A percentile compares a stretch with the other conserved stretches of the same genome.
Evolutionary conservation across 2,329 filamentous ascomycete species (phyloP).

Genomic region (Diplodia scrobiculata): DNA sequence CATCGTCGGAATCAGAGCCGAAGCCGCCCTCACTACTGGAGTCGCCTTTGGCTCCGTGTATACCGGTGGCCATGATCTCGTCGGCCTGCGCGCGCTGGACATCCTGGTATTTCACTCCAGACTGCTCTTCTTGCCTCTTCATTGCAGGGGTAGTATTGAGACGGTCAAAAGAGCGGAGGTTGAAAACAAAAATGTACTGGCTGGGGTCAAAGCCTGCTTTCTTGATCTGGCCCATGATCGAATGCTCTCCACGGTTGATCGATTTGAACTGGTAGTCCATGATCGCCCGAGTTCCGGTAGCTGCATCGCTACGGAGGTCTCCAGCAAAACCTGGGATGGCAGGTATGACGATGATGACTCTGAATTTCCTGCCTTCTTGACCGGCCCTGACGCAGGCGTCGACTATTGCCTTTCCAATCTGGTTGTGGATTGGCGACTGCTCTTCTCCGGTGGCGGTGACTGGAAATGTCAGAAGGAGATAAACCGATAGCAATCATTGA

Average conservation of each 20-base stretch:
- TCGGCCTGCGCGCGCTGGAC: constrained; percentile 86
- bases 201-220: constrained; percentile 72
- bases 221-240: constrained; percentile 78
- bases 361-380: constrained; percentile 83
- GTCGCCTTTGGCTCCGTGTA: constrained; percentile 57
- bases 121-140: constrained; percentile 73
- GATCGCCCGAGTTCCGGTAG: constrained; percentile 80
- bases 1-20: constrained; percentile 31
- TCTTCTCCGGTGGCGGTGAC: constrained; percentile 87
- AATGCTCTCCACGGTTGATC: constrained; percentile 86
- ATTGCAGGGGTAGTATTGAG: constrained; percentile 79
- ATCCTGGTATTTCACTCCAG: constrained; percentile 81
- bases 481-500: background rate
- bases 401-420: constrained; percentile 84
- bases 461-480: constrained; percentile 36
- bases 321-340: constrained; percentile 92
- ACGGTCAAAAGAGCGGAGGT: constrained; percentile 87
- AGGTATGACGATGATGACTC: constrained; percentile 86
- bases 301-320: constrained; percentile 79
- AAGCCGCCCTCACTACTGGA: constrained; percentile 36
- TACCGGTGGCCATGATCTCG: constrained; percentile 76
- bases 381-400: constrained; percentile 81
- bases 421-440: constrained; percentile 82
- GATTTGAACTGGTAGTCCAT: constrained; percentile 99
- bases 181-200: constrained; percentile 90